A percentile compares a stretch with the other conserved stretches of the same genome.
phyloP scores from a whole-genome alignment of 208 protist species.

The Leishmania mexicana region DNA sequence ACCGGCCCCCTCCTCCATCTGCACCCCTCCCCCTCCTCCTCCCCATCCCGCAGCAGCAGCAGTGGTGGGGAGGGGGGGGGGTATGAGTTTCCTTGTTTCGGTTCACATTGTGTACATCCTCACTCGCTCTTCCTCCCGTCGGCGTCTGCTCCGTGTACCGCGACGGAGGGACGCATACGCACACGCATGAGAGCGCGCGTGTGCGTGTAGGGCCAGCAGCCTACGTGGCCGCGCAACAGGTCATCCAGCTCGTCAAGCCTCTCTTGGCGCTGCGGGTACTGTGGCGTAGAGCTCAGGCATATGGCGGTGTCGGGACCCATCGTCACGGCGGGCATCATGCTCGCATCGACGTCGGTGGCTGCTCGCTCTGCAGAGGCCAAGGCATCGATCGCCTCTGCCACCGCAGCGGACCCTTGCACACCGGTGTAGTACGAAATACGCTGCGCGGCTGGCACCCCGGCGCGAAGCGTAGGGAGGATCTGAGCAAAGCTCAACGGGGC shows the following conservation, averaged over 20 bases:
- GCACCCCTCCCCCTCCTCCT: not conserved
- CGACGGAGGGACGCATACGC: not conserved
- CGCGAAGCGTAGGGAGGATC: constrained; percentile 17
- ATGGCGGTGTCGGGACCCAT: not conserved
- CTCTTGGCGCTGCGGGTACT: constrained; percentile 30
- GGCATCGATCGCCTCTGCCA: not conserved
- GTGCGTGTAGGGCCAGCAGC: constrained; percentile 8
- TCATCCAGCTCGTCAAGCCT: constrained; percentile 48
- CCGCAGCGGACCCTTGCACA: not conserved
- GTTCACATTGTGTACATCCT: not conserved
- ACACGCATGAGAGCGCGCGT: not conserved
- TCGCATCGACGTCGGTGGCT: not conserved
- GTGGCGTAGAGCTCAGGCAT: not conserved
- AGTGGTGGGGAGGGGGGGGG: too few relatives aligned
- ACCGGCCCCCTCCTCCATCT: not conserved
- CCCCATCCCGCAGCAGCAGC: not conserved
- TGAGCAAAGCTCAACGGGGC: constrained; percentile 14
- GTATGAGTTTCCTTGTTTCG: not conserved
- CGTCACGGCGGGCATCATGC: not conserved
- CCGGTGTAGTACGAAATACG: constrained; percentile 30
- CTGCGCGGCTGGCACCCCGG: constrained; percentile 1
- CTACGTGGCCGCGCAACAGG: constrained; percentile 33
- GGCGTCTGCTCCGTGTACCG: not conserved
- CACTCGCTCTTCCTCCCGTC: not conserved
- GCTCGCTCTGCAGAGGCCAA: not conserved